Evolutionary conservation across 2,329 filamentous ascomycete genomes (phyloP).

Genomic region (Exophiala sideris): DNA sequence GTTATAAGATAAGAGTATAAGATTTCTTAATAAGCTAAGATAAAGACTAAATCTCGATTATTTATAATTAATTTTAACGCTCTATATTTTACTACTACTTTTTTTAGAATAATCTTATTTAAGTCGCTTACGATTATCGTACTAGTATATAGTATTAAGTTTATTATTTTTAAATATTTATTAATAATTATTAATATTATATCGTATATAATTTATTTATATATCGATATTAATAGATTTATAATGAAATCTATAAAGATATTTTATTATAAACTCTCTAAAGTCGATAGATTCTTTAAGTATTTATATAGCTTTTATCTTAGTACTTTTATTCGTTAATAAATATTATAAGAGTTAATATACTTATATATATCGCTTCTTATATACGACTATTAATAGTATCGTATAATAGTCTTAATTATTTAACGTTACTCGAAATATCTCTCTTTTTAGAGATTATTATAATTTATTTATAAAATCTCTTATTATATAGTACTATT

Average conservation of each 20-base stretch:
- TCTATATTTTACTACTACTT: slow-evolving; percentile 9
- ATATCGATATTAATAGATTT: neutral
- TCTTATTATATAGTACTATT: neutral
- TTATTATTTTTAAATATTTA: slow-evolving; percentile 4
- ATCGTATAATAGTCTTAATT: neutral
- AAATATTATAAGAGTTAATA: slow-evolving; percentile 9
- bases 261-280: neutral
- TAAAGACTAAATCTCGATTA: slow-evolving; percentile 11
- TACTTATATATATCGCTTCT: slow-evolving; percentile 6
- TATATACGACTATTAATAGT: slow-evolving; percentile 7
- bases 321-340: slow-evolving; percentile 2
- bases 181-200: slow-evolving; percentile 9
- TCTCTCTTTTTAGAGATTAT: slow-evolving; percentile 8
- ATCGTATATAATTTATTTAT: slow-evolving; percentile 11
- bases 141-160: slow-evolving; percentile 7
- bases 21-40: slow-evolving; percentile 4
- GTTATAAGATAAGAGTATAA: slow-evolving; percentile 5
- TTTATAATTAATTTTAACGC: slow-evolving; percentile 7
- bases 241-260: slow-evolving; percentile 15
- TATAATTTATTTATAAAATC: slow-evolving; percentile 7
- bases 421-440: slow-evolving; percentile 5
- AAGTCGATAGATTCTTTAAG: neutral
- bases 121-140: slow-evolving; percentile 2
- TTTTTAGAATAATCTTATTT: slow-evolving; percentile 9
- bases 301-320: slow-evolving; percentile 6